phyloP scores from a whole-genome alignment of 495 filamentous ascomycete genomes.

The Amorphotheca resinae region DNA sequence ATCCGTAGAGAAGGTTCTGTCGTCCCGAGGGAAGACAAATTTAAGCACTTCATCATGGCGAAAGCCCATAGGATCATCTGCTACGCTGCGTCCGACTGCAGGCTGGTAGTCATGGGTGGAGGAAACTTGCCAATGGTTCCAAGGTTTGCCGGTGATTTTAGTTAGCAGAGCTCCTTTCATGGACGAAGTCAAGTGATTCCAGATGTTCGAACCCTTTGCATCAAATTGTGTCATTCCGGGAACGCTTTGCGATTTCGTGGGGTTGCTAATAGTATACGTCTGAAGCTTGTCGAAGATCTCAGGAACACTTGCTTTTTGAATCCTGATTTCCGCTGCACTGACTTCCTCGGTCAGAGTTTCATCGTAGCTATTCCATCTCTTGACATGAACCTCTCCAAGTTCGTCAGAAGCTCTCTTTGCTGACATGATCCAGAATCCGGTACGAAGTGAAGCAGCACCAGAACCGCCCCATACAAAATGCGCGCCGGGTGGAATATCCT shows the following conservation, averaged over 20 bases:
- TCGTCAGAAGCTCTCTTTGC: conserved; percentile 9
- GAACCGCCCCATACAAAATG: conserved; percentile 46
- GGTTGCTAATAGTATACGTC: conserved; percentile 21
- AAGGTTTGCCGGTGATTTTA: conserved; percentile 33
- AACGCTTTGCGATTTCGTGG: not conserved
- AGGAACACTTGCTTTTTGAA: conserved; percentile 25
- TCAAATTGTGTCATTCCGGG: not conserved
- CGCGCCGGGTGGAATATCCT: conserved; percentile 42
- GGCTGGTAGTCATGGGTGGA: conserved; percentile 32
- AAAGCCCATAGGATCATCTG: not conserved
- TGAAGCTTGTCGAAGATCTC: conserved; percentile 25
- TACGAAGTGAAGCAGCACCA: conserved; percentile 33
- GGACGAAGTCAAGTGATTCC: conserved; percentile 33
- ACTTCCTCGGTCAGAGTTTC: conserved; percentile 32
- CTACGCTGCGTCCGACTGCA: conserved; percentile 10
- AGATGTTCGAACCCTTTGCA: conserved; percentile 22
- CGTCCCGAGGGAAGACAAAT: conserved; percentile 41
- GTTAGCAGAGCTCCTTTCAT: conserved; percentile 25
- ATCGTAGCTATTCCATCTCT: conserved; percentile 47
- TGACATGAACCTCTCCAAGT: conserved; percentile 33
- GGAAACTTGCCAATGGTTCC: conserved; percentile 38
- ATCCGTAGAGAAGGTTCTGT: conserved; percentile 53
- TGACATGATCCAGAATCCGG: conserved; percentile 44
- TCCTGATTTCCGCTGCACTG: conserved; percentile 25
- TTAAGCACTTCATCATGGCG: conserved; percentile 26